These are phyloP conservation scores for Mycena indigotica DNA, from an alignment of 768 basidiomycete species.

Conservation along the genomic window DNA sequence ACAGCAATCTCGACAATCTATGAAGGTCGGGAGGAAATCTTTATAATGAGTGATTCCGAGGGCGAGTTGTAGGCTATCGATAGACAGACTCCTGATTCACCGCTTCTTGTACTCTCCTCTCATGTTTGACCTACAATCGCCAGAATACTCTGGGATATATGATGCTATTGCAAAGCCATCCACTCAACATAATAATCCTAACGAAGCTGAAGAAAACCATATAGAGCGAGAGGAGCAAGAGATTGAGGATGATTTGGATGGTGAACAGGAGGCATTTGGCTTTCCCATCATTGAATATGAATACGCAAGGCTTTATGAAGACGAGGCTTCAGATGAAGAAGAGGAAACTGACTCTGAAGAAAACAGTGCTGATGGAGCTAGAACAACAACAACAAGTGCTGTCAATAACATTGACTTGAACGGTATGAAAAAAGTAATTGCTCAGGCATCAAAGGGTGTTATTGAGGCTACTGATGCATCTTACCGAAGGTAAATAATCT, in stretches of 20 bases:
- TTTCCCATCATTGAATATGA: neutral
- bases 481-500: constrained; percentile 32
- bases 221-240: no score
- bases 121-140: neutral
- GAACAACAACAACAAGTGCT: constrained; percentile 11
- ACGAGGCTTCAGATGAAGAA: no score
- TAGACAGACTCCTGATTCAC: neutral
- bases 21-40: no score
- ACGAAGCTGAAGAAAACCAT: neutral
- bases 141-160: neutral
- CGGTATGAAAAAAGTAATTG: constrained; percentile 18
- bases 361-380: constrained; percentile 12
- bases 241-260: constrained; percentile 27
- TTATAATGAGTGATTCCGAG: no score
- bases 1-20: no score
- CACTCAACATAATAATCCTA: neutral
- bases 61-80: no score
- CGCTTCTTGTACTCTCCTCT: neutral
- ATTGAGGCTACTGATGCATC: constrained; percentile 31
- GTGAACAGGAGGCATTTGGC: constrained; percentile 23
- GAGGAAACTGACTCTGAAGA: constrained; percentile 2
- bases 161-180: neutral
- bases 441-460: constrained; percentile 33
- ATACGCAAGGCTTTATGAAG: no score
- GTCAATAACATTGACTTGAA: neutral